Base-by-base conservation (phyloP, 2,329 filamentous ascomycete species). In the Ophiostoma australiae region DNA sequence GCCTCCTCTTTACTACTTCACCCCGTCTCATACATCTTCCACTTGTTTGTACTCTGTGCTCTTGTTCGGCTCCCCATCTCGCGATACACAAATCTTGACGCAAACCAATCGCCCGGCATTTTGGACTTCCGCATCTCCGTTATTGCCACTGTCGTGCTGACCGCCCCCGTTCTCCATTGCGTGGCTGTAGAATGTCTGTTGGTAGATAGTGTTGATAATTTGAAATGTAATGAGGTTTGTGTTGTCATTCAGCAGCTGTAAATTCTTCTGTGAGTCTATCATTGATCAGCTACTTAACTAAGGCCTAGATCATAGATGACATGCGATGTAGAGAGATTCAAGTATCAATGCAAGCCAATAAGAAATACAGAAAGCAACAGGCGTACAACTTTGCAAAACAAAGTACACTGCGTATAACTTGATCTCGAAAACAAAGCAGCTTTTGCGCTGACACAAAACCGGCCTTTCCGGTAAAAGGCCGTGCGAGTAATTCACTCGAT, bases 161-260 rank as follows among this genome's bases (percentile, higher is more conserved):
- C 63, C 20, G 66, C 44, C 27, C 37, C 58, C 67, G 58, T 71
- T 67, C 61, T 61, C 68, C 67, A 61, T 69, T 6, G n/a, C 37
- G 58, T 67, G 52, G 69, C 63, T 48, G 27, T 31, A n/a, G 41
- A 33, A 20, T 15, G 10, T 13, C 37, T 3, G 15, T 20, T 17
- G 11, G 17, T 17, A 11, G 20, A 15, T 5, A 23, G 8, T 27
- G 52, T 27, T 58, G 11, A 58, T n/a, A 13, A 23, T 52, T 4
- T 8, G 3, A 52, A 52, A 52, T 58, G 23, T 58, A 17, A 39
- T 44, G 17, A 23, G 11, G 35, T 39, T 35, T 55, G 39, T 55
- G 31, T 11, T 35, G 7, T 27, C 15, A n/a, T 65, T 41, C 58
- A 66, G 61, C 61, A n/a, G 27, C 31, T 20, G 35, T 15, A 27